A percentile compares a stretch with the other conserved stretches of the same genome.
Conservation (phyloP, 1,139 yeast species). For the Candida mesenterica region DNA sequence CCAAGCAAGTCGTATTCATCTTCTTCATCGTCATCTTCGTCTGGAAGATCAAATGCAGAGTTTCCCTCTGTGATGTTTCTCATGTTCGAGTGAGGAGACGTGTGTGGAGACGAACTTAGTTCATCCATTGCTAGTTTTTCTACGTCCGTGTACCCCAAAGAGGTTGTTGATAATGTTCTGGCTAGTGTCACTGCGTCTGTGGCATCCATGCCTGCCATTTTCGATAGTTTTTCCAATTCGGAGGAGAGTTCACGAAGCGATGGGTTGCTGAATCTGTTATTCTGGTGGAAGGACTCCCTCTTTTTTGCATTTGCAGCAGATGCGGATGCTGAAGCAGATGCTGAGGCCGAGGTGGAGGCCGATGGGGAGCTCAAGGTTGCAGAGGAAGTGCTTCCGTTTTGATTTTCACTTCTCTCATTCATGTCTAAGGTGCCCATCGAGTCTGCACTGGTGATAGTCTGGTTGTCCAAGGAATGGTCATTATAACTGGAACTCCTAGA, state of each 20-base stretch:
- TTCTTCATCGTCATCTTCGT: conserved; percentile 9
- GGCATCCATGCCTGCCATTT: conserved; percentile 70
- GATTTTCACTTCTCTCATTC: neutral
- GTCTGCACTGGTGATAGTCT: neutral
- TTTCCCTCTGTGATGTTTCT: conserved; percentile 4
- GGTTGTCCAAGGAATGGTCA: neutral
- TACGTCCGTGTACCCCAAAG: conserved; percentile 55
- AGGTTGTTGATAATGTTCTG: conserved; percentile 61
- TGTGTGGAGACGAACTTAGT: conserved; percentile 20
- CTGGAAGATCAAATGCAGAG: conserved; percentile 1
- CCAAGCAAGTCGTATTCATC: conserved; percentile 3
- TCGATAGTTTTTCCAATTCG: conserved; percentile 64
- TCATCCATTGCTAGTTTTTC: conserved; percentile 49
- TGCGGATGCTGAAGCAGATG: neutral
- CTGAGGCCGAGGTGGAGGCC: neutral
- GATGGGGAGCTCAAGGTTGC: neutral
- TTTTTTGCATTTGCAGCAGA: conserved; percentile 2
- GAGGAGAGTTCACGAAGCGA: conserved; percentile 65
- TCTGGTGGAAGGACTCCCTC: conserved; percentile 12
- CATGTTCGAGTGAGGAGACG: conserved; percentile 13
- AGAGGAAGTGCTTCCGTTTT: neutral
- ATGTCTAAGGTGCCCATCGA: neutral
- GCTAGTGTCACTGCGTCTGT: conserved; percentile 76
- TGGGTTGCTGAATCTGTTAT: conserved; percentile 34
- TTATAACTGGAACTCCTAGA: conserved; percentile 26